Conservation (phyloP, 768 basidiomycete genomes). For the Boletus bicolor region DNA sequence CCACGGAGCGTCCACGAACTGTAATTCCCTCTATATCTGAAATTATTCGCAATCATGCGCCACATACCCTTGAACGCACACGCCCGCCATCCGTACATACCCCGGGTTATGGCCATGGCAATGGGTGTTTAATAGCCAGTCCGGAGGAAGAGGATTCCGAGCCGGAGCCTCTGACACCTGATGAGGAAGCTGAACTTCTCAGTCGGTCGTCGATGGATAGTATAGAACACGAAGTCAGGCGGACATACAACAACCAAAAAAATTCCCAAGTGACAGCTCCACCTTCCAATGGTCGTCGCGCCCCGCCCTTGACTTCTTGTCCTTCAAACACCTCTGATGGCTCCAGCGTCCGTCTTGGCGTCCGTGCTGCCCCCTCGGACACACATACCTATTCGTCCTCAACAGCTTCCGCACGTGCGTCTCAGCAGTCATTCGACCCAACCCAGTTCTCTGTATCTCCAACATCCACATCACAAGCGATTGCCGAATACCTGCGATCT, state of each 20-base stretch:
- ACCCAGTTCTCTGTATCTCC: constrained; percentile 42
- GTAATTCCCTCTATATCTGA: constrained; percentile 82
- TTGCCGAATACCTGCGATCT: constrained; percentile 86
- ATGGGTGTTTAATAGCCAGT: constrained; percentile 41
- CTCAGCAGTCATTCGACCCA: constrained; percentile 27
- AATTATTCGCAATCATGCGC: constrained; percentile 78
- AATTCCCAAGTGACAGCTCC: constrained; percentile 31
- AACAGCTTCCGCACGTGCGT: constrained; percentile 17
- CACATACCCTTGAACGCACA: constrained; percentile 49
- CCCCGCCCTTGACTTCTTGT: constrained; percentile 18
- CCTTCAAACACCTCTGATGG: constrained; percentile 57
- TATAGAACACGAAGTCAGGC: constrained; percentile 77
- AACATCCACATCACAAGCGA: constrained; percentile 60
- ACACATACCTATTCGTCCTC: constrained; percentile 53
- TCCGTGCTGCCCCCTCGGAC: constrained; percentile 40
- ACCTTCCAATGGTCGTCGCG: constrained; percentile 44
- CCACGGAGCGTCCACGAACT: constrained; percentile 38
- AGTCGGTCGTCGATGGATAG: constrained; percentile 88
- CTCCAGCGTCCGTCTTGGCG: constrained; percentile 39
- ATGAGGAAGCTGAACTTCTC: constrained; percentile 62
- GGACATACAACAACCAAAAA: constrained; percentile 61
- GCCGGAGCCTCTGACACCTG: constrained; percentile 46
- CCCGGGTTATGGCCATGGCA: constrained; percentile 47
- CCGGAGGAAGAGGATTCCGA: constrained; percentile 52
- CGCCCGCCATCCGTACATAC: constrained; percentile 45